A percentile compares a stretch with the other conserved stretches of the same genome.
phyloP scores from a whole-genome alignment of 192 early-diverging fungal genomes.

The Coemansia sp. region DNA sequence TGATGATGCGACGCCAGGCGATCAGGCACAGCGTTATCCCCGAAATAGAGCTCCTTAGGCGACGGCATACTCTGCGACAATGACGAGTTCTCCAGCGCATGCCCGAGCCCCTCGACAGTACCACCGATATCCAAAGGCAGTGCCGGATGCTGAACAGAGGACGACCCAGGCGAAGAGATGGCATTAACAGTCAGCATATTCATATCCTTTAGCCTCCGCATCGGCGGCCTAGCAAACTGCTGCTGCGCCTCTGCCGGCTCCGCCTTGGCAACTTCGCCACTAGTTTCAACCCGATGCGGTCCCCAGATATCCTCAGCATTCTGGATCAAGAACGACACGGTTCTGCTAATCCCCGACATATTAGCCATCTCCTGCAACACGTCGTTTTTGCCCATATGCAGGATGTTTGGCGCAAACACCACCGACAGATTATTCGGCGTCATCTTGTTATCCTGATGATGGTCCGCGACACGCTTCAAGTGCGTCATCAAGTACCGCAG shows the following conservation, averaged over 20 bases:
- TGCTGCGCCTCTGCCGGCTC: neutral
- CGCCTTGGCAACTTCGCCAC: neutral
- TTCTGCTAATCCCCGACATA: conserved; percentile 73
- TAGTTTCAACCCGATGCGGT: conserved; percentile 12
- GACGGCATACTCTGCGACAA: conserved; percentile 56
- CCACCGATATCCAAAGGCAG: neutral
- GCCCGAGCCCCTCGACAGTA: neutral
- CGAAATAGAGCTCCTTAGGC: conserved; percentile 30
- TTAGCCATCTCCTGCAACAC: conserved; percentile 68
- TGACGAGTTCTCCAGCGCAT: conserved; percentile 17
- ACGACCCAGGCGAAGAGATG: neutral
- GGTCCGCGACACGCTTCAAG: conserved; percentile 64
- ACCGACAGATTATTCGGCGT: conserved; percentile 89
- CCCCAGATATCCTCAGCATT: conserved; percentile 58
- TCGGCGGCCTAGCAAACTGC: conserved; percentile 18
- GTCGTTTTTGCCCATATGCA: conserved; percentile 63
- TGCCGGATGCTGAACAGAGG: neutral
- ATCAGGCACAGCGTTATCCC: neutral
- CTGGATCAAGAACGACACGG: conserved; percentile 70
- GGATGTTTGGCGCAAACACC: conserved; percentile 90
- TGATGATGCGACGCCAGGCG: conserved; percentile 8
- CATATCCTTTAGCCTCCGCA: conserved; percentile 20
- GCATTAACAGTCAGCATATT: conserved; percentile 13
- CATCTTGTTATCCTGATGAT: conserved; percentile 82
- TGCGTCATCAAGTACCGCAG: conserved; percentile 66